Conservation (phyloP, 1,284 basidiomycete species). For the Grifola frondosa region DNA sequence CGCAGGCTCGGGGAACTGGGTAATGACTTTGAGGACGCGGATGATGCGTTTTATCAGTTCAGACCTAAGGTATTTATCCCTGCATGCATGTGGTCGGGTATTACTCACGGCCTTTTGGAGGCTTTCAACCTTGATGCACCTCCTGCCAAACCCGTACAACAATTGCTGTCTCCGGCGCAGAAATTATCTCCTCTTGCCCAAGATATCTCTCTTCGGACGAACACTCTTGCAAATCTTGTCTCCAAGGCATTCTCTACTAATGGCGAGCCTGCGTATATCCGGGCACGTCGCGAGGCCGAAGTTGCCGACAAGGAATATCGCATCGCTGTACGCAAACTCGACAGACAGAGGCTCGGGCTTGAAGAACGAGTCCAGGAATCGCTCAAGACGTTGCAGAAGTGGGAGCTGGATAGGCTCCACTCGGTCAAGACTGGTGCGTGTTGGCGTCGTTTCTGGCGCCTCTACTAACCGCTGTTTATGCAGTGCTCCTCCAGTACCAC, state of each 20-base stretch:
- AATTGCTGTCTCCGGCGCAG: conserved; percentile 36
- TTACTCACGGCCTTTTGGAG: conserved; percentile 31
- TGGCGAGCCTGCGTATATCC: conserved; percentile 64
- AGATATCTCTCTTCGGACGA: conserved; percentile 65
- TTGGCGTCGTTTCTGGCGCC: not conserved
- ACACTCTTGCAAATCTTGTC: conserved; percentile 69
- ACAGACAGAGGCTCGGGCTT: conserved; percentile 75
- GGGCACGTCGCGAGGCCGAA: conserved; percentile 74
- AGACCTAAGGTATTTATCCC: conserved; percentile 55
- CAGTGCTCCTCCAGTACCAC: conserved; percentile 83
- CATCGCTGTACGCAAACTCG: conserved; percentile 72
- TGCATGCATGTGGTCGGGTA: not conserved
- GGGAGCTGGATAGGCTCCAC: conserved; percentile 81
- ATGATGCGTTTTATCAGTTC: conserved; percentile 81
- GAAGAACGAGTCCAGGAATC: conserved; percentile 86
- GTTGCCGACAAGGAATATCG: conserved; percentile 78
- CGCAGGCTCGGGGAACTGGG: conserved; percentile 80
- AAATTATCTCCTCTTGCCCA: conserved; percentile 48
- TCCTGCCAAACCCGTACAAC: conserved; percentile 27
- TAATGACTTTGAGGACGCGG: conserved; percentile 71
- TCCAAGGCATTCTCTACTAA: conserved; percentile 64
- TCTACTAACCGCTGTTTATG: conserved; percentile 7
- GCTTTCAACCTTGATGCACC: conserved; percentile 64
- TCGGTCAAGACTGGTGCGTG: conserved; percentile 77
- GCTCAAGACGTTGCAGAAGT: conserved; percentile 75